These are phyloP conservation scores for Collariella sp. DNA, from an alignment of 495 filamentous ascomycete species.

Conservation along the genomic window DNA sequence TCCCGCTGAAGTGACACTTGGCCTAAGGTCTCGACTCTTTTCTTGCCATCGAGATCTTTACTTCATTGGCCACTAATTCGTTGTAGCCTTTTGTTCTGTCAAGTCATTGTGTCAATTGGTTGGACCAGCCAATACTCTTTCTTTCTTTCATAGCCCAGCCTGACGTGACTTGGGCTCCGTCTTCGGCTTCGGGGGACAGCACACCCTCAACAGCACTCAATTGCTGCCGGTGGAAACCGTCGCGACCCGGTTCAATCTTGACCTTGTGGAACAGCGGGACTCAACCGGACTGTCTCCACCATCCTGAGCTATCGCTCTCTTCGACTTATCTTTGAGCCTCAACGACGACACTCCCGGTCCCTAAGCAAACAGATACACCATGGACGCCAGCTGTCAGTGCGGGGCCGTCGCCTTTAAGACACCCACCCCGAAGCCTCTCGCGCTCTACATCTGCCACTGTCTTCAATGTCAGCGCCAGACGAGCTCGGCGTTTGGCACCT, in stretches of 20 bases:
- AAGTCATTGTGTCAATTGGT: neutral
- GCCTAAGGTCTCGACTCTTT: neutral
- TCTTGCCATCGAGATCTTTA: neutral
- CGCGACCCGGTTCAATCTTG: neutral
- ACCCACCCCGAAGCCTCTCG: conserved; percentile 45
- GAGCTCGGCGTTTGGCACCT: conserved; percentile 57
- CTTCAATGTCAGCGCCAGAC: conserved; percentile 57
- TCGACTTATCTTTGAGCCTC: neutral
- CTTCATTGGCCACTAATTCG: neutral
- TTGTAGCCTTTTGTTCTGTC: too few relatives aligned
- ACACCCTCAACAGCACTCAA: neutral
- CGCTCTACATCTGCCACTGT: conserved; percentile 63
- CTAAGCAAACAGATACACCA: conserved; percentile 9
- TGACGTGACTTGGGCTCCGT: neutral
- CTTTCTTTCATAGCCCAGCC: neutral
- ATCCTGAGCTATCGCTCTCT: neutral
- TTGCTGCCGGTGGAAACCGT: conserved; percentile 4
- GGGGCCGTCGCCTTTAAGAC: conserved; percentile 53
- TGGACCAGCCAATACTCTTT: neutral
- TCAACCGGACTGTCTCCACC: neutral
- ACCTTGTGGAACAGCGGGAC: neutral
- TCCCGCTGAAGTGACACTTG: neutral
- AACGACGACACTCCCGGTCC: neutral
- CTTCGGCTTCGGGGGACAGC: conserved; percentile 10
- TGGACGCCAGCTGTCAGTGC: conserved; percentile 57